A percentile compares a stretch with the other conserved stretches of the same genome.
phyloP scores from a whole-genome alignment of 1,284 basidiomycete genomes.

The Crucibulum cyathiforme region DNA sequence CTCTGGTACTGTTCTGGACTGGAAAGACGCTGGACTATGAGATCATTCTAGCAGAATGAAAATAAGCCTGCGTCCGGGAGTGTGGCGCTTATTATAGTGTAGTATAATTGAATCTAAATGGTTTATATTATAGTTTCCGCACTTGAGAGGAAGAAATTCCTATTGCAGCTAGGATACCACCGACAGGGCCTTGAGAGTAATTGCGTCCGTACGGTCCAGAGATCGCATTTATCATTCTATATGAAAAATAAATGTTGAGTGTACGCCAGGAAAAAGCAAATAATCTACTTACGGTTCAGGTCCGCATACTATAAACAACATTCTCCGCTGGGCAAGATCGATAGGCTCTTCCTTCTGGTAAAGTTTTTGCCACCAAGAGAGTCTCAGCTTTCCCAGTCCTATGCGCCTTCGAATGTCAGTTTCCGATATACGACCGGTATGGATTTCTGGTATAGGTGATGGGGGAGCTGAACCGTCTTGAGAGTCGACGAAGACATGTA shows the following conservation, averaged over 20 bases:
- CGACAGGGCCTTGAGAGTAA: constrained; percentile 74
- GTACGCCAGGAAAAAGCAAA: not conserved
- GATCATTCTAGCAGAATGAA: constrained; percentile 49
- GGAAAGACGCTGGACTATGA: constrained; percentile 87
- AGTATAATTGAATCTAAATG: not conserved
- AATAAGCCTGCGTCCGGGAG: not conserved
- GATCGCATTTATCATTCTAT: constrained; percentile 75
- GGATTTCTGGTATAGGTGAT: constrained; percentile 28
- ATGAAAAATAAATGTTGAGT: constrained; percentile 7
- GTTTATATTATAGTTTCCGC: constrained; percentile 62
- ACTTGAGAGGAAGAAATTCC: constrained; percentile 70
- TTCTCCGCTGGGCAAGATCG: constrained; percentile 38
- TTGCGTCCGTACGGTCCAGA: constrained; percentile 80
- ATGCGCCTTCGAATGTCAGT: constrained; percentile 50
- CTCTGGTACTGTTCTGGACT: constrained; percentile 91
- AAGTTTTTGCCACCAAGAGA: constrained; percentile 52
- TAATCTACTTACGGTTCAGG: constrained; percentile 69
- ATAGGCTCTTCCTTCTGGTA: constrained; percentile 24
- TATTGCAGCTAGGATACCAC: constrained; percentile 70
- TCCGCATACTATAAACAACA: constrained; percentile 77
- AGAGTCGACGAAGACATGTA: constrained; percentile 69
- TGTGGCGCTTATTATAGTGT: not conserved
- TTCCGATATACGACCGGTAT: constrained; percentile 61
- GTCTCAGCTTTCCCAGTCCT: constrained; percentile 25
- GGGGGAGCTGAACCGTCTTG: constrained; percentile 36